Evolutionary conservation across 768 basidiomycete species (phyloP), one percentile per base, ranked within the genome.

Genomic region (Suillus plorans): DNA sequence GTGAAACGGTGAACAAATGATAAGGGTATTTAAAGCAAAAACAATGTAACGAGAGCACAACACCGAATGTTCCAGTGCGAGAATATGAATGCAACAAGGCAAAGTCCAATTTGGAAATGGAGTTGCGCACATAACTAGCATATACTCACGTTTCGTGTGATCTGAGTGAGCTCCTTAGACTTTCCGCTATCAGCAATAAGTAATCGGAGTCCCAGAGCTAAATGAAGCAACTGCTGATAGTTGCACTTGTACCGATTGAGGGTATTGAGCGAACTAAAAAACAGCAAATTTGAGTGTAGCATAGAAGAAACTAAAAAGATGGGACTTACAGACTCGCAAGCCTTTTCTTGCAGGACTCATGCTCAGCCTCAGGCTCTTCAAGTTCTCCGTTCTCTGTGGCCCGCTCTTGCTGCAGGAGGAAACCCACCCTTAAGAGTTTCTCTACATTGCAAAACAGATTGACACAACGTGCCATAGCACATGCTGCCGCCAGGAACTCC

Each of bases 151-250:
- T 39, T 62, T 0, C 16, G 4, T 10, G 52, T 16, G 8, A 31
- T 31, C 28, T 10, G 52, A 20, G n/a, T 10, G 50, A 53, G 49
- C 0, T 53, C 22, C 16, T 34, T 18, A 1, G 16, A 34, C 53
- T 62, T 62, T 0, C 2, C 4, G 4, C 14, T 3, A 45, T 62
- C 39, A 20, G 14, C 5, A 9, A 55, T 62, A 13, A 62, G 37
- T 16, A 13, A 7, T 20, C 41, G 10, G 22, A 62, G 61, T 37
- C 61, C 49, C 8, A 22, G 50, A 9, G 50, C 36, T 25, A 62
- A 8, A 0, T 62, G 61, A 34, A 62, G 50, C 28, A 62, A 45
- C 61, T 25, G 16, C 5, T 56, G 16, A 39, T 62, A 62, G 50
- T 25, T 39, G 34, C 18, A 10, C 42, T 55, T 55, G 61, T 56